These are phyloP conservation scores for Lepidium didymum DNA, from an alignment of 345 rosid genomes.

Conservation along the genomic window DNA sequence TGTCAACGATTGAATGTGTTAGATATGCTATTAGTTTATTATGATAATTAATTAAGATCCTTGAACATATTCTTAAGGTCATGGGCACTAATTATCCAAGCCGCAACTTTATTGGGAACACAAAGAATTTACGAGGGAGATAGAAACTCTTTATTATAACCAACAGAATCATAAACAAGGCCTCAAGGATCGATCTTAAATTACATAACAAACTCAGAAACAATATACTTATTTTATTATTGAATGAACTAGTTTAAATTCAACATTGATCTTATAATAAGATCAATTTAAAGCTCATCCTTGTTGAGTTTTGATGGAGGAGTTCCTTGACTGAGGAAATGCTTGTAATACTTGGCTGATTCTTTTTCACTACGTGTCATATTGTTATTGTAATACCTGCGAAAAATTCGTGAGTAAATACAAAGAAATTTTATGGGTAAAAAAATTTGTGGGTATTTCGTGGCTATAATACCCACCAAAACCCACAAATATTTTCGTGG, in stretches of 20 bases:
- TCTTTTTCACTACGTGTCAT: slow-evolving; percentile 30
- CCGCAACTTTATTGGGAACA: no score
- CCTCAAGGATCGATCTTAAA: not conserved
- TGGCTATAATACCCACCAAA: no score
- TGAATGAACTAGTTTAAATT: no score
- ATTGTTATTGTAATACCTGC: slow-evolving; percentile 23
- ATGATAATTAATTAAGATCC: no score
- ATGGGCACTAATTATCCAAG: no score
- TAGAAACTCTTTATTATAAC: not conserved
- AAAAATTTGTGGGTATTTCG: no score
- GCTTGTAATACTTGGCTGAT: slow-evolving; percentile 27
- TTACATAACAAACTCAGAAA: not conserved
- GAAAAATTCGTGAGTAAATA: no score
- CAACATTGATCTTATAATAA: not conserved
- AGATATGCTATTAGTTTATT: no score
- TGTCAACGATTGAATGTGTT: no score
- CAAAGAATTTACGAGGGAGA: not conserved
- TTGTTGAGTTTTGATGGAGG: not conserved
- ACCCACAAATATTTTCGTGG: no score
- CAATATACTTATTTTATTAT: not conserved
- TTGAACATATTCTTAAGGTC: no score
- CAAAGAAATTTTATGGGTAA: no score
- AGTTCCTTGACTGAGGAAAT: slow-evolving; percentile 23
- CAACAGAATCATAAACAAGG: not conserved
- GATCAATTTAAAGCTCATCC: not conserved